Evolutionary conservation across 140 eudicot genomes (phyloP).

Genomic region (Bidens hawaiensis): DNA sequence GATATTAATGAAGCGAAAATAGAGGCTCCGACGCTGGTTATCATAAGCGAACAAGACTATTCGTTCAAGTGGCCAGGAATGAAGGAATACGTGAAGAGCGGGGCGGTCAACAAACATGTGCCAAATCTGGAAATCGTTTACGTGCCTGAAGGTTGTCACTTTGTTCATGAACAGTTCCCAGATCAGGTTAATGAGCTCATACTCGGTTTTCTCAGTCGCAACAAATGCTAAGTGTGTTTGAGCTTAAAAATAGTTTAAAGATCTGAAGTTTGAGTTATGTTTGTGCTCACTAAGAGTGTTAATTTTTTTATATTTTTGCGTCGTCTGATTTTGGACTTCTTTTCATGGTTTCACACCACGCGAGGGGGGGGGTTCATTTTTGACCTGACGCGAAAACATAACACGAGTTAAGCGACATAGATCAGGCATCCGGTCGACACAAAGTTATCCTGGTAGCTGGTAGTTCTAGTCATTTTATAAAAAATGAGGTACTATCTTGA

Average conservation of each 20-base stretch:
- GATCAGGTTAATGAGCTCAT: neutral
- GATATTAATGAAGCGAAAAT: slow-evolving; percentile 9
- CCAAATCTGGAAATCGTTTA: neutral
- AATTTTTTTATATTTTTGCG: too few species aligned
- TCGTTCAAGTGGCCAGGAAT: neutral
- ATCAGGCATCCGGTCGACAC: too few species aligned
- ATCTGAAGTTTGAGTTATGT: neutral
- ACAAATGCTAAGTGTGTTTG: neutral
- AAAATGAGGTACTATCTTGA: too few species aligned
- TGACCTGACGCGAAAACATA: too few species aligned
- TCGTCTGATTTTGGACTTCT: neutral
- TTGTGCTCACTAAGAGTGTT: too few species aligned
- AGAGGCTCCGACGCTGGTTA: slow-evolving; percentile 28
- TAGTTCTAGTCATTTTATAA: too few species aligned
- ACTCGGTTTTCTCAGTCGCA: neutral
- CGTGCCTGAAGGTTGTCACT: neutral
- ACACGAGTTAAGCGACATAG: too few species aligned
- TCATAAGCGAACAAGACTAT: neutral
- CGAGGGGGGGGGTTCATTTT: too few species aligned
- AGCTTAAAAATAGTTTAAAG: neutral
- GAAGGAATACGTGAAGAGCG: neutral
- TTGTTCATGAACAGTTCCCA: neutral
- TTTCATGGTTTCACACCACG: too few species aligned
- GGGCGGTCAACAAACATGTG: neutral
- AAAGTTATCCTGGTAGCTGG: too few species aligned